Evolutionary conservation across 169 alveolate species (phyloP).

Genomic region (Plasmodium malariae): DNA sequence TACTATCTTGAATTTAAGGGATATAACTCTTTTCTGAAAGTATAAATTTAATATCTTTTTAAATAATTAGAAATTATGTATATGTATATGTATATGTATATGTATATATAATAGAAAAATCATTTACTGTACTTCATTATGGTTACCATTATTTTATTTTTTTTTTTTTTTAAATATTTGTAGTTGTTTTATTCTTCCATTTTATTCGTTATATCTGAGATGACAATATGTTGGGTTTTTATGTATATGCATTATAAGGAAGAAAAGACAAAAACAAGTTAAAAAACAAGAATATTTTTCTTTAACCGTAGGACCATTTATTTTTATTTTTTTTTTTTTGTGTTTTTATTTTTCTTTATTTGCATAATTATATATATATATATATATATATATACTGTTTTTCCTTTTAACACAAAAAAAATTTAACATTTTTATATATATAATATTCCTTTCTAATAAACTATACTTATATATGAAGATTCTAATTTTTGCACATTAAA

Average conservation of each 20-base stretch:
- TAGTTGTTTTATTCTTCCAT: slow-evolving; percentile 64
- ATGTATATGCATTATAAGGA: slow-evolving; percentile 67
- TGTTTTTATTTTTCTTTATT: slow-evolving; percentile 14
- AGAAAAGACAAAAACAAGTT: slow-evolving; percentile 14
- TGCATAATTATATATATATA: slow-evolving; percentile 4
- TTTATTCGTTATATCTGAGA: slow-evolving; percentile 76
- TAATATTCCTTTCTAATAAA: no score
- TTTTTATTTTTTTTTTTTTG: slow-evolving; percentile 7
- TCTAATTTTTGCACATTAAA: no score
- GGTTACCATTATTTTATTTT: slow-evolving; percentile 1
- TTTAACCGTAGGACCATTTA: neutral
- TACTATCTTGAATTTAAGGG: slow-evolving; percentile 76
- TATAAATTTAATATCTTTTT: neutral
- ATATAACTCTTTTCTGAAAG: slow-evolving; percentile 70
- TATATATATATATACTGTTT: neutral
- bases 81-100: neutral
- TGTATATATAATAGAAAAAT: neutral
- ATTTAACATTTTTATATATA: neutral
- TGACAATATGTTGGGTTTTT: slow-evolving; percentile 70
- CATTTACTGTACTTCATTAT: neutral
- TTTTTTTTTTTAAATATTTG: slow-evolving; percentile 9
- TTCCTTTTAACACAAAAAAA: neutral
- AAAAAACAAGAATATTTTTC: neutral
- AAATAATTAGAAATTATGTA: neutral
- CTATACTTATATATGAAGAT: no score